Evolutionary conservation across 2,329 filamentous ascomycete species (phyloP).

Genomic region (Teratosphaeriaceae sp.): DNA sequence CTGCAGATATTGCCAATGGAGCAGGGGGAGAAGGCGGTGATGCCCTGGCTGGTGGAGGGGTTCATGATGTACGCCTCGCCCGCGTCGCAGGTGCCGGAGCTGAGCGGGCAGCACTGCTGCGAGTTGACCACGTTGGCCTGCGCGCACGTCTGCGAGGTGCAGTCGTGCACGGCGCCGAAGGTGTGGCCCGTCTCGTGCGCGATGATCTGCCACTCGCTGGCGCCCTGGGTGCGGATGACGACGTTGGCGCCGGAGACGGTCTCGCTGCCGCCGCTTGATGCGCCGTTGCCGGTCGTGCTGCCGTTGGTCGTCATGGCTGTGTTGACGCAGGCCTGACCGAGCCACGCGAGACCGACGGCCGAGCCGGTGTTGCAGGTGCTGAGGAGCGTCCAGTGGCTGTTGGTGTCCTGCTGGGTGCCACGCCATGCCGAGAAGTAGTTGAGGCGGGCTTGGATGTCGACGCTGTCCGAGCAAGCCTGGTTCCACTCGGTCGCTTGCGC

Average conservation of each 20-base stretch:
- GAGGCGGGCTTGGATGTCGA: conserved; percentile 67
- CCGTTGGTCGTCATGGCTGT: conserved; percentile 44
- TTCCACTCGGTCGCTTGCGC: conserved; percentile 75
- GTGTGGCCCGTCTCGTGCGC: conserved; percentile 93
- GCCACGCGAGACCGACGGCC: conserved; percentile 88
- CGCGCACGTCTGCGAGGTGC: conserved; percentile 59
- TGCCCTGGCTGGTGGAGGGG: conserved; percentile 67
- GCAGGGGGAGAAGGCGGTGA: conserved; percentile 79
- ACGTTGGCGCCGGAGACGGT: conserved; percentile 83
- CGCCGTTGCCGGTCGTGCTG: conserved; percentile 32
- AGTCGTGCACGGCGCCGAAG: conserved; percentile 94
- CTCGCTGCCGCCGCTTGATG: conserved; percentile 47
- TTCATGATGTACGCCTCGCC: conserved; percentile 89
- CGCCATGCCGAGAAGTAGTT: conserved; percentile 89
- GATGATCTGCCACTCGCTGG: conserved; percentile 89
- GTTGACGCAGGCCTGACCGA: conserved; percentile 72
- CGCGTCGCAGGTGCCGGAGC: conserved; percentile 62
- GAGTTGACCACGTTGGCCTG: conserved; percentile 53
- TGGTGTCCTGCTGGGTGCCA: conserved; percentile 66
- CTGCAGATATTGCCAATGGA: conserved; percentile 91
- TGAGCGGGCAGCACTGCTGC: conserved; percentile 77
- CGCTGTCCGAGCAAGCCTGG: conserved; percentile 56
- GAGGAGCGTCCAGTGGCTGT: conserved; percentile 90
- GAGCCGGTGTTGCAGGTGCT: conserved; percentile 74
- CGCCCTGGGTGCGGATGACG: conserved; percentile 62